Conservation (phyloP, 192 early-diverging fungal genomes). For the Coemansia sp. region DNA sequence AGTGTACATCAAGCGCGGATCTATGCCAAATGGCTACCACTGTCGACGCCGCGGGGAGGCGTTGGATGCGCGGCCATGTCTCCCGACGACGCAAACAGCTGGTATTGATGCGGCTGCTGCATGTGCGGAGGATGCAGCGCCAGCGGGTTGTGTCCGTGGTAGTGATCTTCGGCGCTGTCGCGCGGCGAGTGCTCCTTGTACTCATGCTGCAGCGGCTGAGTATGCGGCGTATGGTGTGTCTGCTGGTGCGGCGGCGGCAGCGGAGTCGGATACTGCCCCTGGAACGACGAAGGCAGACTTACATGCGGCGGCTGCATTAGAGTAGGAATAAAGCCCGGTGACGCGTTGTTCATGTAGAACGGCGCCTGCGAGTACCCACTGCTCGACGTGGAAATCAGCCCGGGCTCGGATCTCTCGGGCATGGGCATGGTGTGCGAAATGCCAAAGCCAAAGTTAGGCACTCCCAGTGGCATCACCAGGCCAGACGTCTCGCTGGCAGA, state of each 20-base stretch:
- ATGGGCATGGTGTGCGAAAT: constrained; percentile 10
- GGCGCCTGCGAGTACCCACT: constrained; percentile 12
- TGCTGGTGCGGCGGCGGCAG: background rate
- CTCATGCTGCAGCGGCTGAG: background rate
- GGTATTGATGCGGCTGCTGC: constrained; percentile 26
- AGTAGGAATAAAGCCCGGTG: constrained; percentile 14
- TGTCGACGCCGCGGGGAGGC: constrained; percentile 12
- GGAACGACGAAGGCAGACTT: constrained; percentile 7
- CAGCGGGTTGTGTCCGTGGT: constrained; percentile 4
- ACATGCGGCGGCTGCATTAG: constrained; percentile 15
- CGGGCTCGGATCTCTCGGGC: constrained; percentile 17
- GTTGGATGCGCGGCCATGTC: constrained; percentile 9
- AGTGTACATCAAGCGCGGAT: constrained; percentile 3
- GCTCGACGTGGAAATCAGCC: constrained; percentile 10
- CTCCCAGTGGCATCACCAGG: constrained; percentile 26
- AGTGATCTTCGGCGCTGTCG: background rate
- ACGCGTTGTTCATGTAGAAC: constrained; percentile 29
- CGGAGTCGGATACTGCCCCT: constrained; percentile 10
- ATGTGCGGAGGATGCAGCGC: constrained; percentile 8
- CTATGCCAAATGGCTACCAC: constrained; percentile 12
- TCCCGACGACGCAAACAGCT: constrained; percentile 12
- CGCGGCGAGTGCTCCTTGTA: constrained; percentile 8
- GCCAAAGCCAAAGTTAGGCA: constrained; percentile 20
- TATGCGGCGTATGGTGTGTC: background rate
- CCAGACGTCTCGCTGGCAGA: constrained; percentile 8